Percentiles rank a stretch among this genome's conserved stretches.
Conservation (phyloP, 768 basidiomycete species). For the Calocybe indica region DNA sequence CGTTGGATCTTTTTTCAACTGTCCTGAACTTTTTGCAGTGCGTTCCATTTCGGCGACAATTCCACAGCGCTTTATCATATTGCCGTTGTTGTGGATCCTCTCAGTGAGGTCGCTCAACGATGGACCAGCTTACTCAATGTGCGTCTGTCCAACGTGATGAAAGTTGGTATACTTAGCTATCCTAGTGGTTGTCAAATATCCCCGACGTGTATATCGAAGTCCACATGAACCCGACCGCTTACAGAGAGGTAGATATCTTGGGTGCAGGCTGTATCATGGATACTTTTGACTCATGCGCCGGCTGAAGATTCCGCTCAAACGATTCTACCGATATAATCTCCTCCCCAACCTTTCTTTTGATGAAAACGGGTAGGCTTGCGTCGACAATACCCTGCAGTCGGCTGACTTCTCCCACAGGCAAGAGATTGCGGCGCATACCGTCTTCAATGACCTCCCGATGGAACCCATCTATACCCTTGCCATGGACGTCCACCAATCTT, state of each 20-base stretch:
- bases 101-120: constrained; percentile 79
- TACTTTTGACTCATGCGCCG: background rate
- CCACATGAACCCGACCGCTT: constrained; percentile 67
- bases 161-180: background rate
- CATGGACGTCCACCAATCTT: constrained; percentile 86
- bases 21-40: constrained; percentile 31
- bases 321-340: constrained; percentile 84
- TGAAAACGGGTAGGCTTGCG: constrained; percentile 52
- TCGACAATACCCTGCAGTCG: background rate
- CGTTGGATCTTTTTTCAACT: background rate
- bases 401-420: constrained; percentile 28
- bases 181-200: constrained; percentile 58
- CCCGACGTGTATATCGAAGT: constrained; percentile 67
- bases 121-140: constrained; percentile 82
- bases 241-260: constrained; percentile 52
- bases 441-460: constrained; percentile 69
- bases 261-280: background rate
- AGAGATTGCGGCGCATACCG: constrained; percentile 51
- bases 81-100: constrained; percentile 73
- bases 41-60: constrained; percentile 65
- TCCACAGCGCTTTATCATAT: constrained; percentile 64
- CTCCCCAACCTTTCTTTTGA: constrained; percentile 55
- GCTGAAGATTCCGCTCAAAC: constrained; percentile 77
- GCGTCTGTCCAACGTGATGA: constrained; percentile 7
- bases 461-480: constrained; percentile 93